Evolutionary conservation across 345 rosid genomes (phyloP), one percentile per base, ranked within the genome.

Genomic region (Aurinia saxatilis): DNA sequence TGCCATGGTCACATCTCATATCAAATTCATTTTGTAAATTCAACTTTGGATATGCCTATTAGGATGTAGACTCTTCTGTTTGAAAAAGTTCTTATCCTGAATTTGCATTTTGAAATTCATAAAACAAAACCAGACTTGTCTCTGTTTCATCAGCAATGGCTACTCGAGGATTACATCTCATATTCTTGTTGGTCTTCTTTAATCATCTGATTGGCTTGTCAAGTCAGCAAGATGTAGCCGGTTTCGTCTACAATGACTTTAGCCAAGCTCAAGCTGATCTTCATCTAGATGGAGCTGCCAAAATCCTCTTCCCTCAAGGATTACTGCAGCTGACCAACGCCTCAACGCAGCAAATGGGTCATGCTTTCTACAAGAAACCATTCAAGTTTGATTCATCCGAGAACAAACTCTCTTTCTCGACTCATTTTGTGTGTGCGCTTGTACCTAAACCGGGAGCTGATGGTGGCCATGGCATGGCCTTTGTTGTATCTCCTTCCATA

Each of bases 321-420:
- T 67, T 81, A 2, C 39, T 81, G 45, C 78, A 81, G 78, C 78
- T 85, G 0, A 82, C 91, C 30, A 77, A 85, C 57, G 73, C 71
- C 42, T 61, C 81, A 0, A 11, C 67, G 1, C 48, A 47, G 3
- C 38, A 79, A 42, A 30, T n/a, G 15, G 90, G 80, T 16, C 81
- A 74, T 66, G 82, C 82, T 57, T 80, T 82, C 65, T 66, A 45
- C 60, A 61, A 71, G 16, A 31, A 50, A 8, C 75, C 82, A 9
- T 47, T 77, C n/a, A 16, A 47, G 2, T 68, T 82, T 75, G 78
- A 76, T 82, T 70, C 74, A 68, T 65, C 59, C 55, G 27, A 62
- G 12, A 63, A 68, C 14, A 58, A 72, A 6, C 35, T 44, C 6
- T 73, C 74, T 1, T 75, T 79, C 25, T 79, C 76, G 0, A 70